Evolutionary conservation across 768 basidiomycete species (phyloP).

Genomic region (Amyloporia xantha): DNA sequence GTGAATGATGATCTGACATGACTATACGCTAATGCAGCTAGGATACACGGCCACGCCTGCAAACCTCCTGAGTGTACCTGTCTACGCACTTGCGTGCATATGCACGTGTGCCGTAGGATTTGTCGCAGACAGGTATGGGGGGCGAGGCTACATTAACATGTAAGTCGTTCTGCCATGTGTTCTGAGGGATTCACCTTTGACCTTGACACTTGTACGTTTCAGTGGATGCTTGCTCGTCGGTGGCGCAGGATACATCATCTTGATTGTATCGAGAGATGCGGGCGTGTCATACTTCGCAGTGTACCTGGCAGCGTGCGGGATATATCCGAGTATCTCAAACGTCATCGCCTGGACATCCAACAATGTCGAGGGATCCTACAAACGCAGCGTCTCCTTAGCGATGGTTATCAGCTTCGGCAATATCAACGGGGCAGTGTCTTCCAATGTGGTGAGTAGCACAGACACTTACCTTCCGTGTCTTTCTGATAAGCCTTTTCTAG

Average conservation of each 20-base stretch:
- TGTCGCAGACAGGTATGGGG: slow-evolving; percentile 52
- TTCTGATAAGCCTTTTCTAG: slow-evolving; percentile 18
- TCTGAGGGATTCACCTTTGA: background rate
- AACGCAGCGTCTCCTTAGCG: slow-evolving; percentile 63
- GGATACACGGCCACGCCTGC: slow-evolving; percentile 67
- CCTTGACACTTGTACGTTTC: background rate
- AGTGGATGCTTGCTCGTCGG: slow-evolving; percentile 26
- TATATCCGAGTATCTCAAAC: slow-evolving; percentile 67
- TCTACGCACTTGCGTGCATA: slow-evolving; percentile 64
- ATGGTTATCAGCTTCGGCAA: slow-evolving; percentile 70
- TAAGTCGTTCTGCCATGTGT: slow-evolving; percentile 25
- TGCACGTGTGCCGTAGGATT: slow-evolving; percentile 61
- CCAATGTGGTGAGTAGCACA: slow-evolving; percentile 56
- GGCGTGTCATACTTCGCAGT: slow-evolving; percentile 68
- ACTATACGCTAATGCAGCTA: slow-evolving; percentile 14
- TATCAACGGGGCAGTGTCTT: slow-evolving; percentile 70
- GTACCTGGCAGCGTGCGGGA: slow-evolving; percentile 68
- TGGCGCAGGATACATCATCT: slow-evolving; percentile 62
- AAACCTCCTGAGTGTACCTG: slow-evolving; percentile 72
- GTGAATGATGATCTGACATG: background rate
- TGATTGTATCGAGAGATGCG: slow-evolving; percentile 53
- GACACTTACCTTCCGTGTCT: background rate
- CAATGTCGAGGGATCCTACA: slow-evolving; percentile 71
- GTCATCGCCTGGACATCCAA: slow-evolving; percentile 52
- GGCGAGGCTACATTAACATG: slow-evolving; percentile 61